These are phyloP conservation scores for Apophysomyces trapeziformis DNA, from an alignment of 371 early-diverging fungal genomes.

Conservation along the genomic window DNA sequence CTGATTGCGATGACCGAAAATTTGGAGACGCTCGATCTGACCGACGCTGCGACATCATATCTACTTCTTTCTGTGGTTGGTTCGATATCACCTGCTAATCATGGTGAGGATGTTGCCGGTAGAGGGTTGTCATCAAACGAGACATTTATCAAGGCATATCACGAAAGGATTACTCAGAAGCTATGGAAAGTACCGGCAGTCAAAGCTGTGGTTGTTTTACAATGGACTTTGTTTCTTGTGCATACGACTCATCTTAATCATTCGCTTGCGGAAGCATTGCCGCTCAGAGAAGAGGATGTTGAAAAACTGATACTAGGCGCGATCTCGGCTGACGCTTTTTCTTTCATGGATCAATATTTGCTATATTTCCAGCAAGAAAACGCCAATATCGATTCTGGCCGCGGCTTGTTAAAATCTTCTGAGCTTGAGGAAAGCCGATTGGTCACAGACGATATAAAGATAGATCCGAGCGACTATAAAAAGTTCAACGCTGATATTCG, in stretches of 20 bases:
- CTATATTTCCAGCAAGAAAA: constrained; percentile 60
- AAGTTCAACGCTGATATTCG: constrained; percentile 45
- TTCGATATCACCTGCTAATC: constrained; percentile 47
- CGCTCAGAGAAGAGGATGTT: constrained; percentile 61
- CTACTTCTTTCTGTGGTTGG: constrained; percentile 60
- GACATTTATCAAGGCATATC: constrained; percentile 29
- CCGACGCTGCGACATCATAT: constrained; percentile 60
- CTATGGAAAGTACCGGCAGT: constrained; percentile 62
- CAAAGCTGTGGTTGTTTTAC: constrained; percentile 66
- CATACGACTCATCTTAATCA: constrained; percentile 48
- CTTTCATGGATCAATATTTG: constrained; percentile 71
- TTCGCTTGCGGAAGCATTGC: constrained; percentile 48
- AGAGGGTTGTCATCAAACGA: constrained; percentile 16
- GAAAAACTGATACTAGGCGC: constrained; percentile 63
- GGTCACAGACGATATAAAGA: constrained; percentile 16
- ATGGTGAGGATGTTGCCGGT: constrained; percentile 23
- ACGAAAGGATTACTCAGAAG: constrained; percentile 33
- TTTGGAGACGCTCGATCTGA: constrained; percentile 55
- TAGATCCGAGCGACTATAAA: constrained; percentile 38
- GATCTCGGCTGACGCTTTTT: constrained; percentile 61
- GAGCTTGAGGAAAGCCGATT: constrained; percentile 20
- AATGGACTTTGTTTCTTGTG: constrained; percentile 69
- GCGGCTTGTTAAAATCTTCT: constrained; percentile 18
- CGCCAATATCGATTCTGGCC: constrained; percentile 38
- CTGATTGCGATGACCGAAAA: constrained; percentile 54